A percentile compares a stretch with the other conserved stretches of the same genome.
phyloP scores from a whole-genome alignment of 495 filamentous ascomycete genomes.

The Daldinia childiae region DNA sequence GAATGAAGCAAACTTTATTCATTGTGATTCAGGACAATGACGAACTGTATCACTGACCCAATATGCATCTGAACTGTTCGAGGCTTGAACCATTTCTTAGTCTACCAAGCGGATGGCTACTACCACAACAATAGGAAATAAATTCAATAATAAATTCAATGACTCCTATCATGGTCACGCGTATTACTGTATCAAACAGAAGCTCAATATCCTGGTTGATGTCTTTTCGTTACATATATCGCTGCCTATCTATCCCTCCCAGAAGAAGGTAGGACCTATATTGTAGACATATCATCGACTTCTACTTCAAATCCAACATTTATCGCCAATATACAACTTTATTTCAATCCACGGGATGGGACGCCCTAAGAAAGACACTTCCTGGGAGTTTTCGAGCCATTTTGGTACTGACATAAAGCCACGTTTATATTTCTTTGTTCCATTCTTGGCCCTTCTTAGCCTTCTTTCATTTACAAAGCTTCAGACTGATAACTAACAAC shows the following conservation, averaged over 20 bases:
- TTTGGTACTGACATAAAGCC: constrained; percentile 8
- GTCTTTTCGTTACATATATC: not conserved
- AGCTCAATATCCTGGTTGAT: not conserved
- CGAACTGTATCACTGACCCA: constrained; percentile 1
- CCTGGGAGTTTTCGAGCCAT: not conserved
- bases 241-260: not conserved
- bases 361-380: not conserved
- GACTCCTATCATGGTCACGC: not conserved
- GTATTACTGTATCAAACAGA: not conserved
- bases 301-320: not conserved
- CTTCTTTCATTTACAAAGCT: constrained; percentile 2
- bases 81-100: constrained; percentile 2
- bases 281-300: not conserved
- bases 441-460: not conserved
- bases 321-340: not conserved
- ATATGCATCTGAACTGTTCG: not conserved
- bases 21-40: constrained; percentile 3
- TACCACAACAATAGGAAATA: constrained; percentile 2
- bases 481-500: constrained; percentile 37
- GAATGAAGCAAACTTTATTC: constrained; percentile 5
- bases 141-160: constrained; percentile 1
- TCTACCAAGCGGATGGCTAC: constrained; percentile 11
- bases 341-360: constrained; percentile 20
- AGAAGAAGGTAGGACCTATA: not conserved
- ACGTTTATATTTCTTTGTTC: constrained; percentile 3